Conservation (phyloP, 345 rosid species). For the Aurinia saxatilis region DNA sequence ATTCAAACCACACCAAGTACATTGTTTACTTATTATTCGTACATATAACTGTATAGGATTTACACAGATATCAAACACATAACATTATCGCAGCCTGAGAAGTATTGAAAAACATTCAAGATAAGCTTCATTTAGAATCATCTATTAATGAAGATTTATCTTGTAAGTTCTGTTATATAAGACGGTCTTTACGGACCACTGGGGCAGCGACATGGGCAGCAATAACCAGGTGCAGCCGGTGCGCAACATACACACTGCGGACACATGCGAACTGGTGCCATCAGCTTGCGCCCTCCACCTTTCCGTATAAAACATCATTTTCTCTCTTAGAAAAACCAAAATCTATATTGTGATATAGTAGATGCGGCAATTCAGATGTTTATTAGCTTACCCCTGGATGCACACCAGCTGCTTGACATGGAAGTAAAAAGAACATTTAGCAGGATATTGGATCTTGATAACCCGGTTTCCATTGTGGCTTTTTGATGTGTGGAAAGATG, state of each 20-base stretch:
- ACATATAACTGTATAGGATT: background rate
- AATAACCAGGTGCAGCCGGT: slow-evolving; percentile 20
- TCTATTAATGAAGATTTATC: no score
- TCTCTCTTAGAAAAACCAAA: background rate
- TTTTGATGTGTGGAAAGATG: background rate
- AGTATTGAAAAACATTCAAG: no score
- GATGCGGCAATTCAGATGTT: background rate
- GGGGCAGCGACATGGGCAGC: slow-evolving; percentile 27
- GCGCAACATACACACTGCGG: slow-evolving; percentile 29
- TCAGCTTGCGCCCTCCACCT: slow-evolving; percentile 29
- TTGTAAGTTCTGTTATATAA: no score
- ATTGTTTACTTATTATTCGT: background rate
- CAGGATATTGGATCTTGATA: background rate
- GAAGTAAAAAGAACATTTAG: slow-evolving; percentile 11
- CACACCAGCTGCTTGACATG: slow-evolving; percentile 17
- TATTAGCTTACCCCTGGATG: slow-evolving; percentile 9
- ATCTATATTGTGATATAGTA: background rate
- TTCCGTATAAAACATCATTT: background rate
- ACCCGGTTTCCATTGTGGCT: slow-evolving; percentile 6
- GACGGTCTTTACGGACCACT: slow-evolving; percentile 5
- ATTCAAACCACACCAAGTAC: background rate
- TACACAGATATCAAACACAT: background rate
- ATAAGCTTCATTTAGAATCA: no score
- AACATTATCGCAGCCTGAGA: background rate
- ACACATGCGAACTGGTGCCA: slow-evolving; percentile 22